Evolutionary conservation across 805 yeast genomes (phyloP), one percentile per base, ranked within the genome.

Genomic region (Candida ponderosae): DNA sequence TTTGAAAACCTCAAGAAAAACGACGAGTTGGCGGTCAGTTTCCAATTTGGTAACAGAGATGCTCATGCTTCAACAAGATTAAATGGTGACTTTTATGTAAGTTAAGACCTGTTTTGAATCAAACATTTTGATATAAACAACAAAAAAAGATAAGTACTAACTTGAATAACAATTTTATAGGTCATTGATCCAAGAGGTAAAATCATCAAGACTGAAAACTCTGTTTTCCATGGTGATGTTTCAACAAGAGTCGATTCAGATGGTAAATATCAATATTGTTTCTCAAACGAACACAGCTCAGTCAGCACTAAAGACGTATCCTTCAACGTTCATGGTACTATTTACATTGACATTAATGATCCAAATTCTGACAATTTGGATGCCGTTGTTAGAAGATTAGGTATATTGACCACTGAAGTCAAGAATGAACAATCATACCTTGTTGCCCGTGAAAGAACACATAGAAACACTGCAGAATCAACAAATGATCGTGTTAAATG

Each of bases 401-500:
- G 78, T 47, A 82, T 83, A 45, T 68, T 85, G 48, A 80, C 94
- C 29, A 76, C 77, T 50, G 96, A 87, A 51, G 88, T 93, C 42
- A 83, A 84, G 65, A 90, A 88, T 50, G 98, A 93, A 64, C 94
- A 68, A 47, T 76, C 85, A 51, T 93, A 93, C 63, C 80, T 93
- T 51, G 94, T 89, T 34, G 88, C 90, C 43, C 80, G 98, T 65
- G 98, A 90, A 65, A 82, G 97, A 67, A 84, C 94, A 14, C 98
- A 90, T 62, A 83, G 98, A 75, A 93, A 90, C 66, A 90, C 98
- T 9, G 97, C 98, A 6, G 98, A 90, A 65, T 84, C 95, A 18
- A 90, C 98, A 33, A 90, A 90, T 63, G 81, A 93, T 38, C 79
- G 98, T 54, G 97, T 90, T 47, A 90, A 90, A 63, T 93, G 95